A percentile compares a stretch with the other conserved stretches of the same genome.
Evolutionary conservation across 495 filamentous ascomycete species (phyloP).

Genomic region (Penicillium ucsense): DNA sequence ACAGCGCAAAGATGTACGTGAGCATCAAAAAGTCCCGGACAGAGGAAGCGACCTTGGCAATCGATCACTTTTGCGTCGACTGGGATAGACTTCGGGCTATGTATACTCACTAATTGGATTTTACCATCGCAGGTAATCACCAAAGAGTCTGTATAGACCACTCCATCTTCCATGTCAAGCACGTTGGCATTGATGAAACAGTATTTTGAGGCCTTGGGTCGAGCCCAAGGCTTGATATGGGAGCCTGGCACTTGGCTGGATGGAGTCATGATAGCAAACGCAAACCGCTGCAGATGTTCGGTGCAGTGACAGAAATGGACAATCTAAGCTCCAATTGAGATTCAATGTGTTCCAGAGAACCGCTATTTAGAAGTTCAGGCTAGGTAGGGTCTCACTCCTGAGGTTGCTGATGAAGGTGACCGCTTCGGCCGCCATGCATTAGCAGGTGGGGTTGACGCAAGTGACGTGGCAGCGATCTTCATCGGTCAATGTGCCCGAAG

Average conservation of each 20-base stretch:
- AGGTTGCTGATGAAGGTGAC: no score
- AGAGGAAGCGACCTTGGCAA: slow-evolving; percentile 36
- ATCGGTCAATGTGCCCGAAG: no score
- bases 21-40: slow-evolving; percentile 47
- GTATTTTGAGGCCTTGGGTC: slow-evolving; percentile 16
- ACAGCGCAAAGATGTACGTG: slow-evolving; percentile 44
- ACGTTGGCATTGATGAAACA: slow-evolving; percentile 27
- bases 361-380: no score
- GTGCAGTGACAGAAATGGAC: no score
- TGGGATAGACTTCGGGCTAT: slow-evolving; percentile 6
- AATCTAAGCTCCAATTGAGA: no score
- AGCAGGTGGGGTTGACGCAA: no score
- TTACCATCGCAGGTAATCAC: slow-evolving; percentile 10
- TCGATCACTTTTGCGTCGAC: slow-evolving; percentile 19
- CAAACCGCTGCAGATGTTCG: no score
- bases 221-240: slow-evolving; percentile 29
- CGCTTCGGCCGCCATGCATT: no score
- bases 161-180: slow-evolving; percentile 22
- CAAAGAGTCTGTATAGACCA: slow-evolving; percentile 13
- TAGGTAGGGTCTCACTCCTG: no score
- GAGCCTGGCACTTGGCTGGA: slow-evolving; percentile 7
- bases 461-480: no score
- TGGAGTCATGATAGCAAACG: slow-evolving; percentile 3
- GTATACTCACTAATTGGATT: slow-evolving; percentile 8
- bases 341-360: no score